Evolutionary conservation across 352 stramenopile species (phyloP), one percentile per base, ranked within the genome.

Genomic region (Phytophthora pistaciae): DNA sequence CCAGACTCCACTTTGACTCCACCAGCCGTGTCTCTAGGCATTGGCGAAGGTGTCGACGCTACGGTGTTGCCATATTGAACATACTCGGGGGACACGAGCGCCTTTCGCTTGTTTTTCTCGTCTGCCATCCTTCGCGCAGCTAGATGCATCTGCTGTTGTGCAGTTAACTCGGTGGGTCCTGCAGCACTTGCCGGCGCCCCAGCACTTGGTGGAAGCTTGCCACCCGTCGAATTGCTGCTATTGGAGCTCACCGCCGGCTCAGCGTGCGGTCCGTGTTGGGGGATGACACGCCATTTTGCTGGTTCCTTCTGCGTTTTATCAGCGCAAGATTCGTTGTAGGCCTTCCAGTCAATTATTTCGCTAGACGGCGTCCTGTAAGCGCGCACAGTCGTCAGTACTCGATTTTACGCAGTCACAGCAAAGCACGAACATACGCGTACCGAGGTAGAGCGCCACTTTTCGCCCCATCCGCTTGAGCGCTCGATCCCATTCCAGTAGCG

Each of bases 311-410:
- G 80, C 0, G 69, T 65, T 62, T 91, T 90, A 56, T 94, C 87
- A 3, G 63, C 70, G 16, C 65, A 69, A 1, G 85, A 79, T 25
- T 95, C 88, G 58, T 95, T 95, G 76, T 94, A 93, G 59, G 84
- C 82, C 63, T 95, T 95, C 88, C 88, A 95, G 76, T 95, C 88
- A 60, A 95, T 95, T 54, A 91, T 90, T 50, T 93, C 88, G 55
- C 85, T 90, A 27, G 87, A 92, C 23, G 83, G 77, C 4, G 80
- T 80, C 42, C 84, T 90, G 64, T 48, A 54, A 64, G 31, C 40
- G 59, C 7, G 55, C 5, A 53, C 23, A 36, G 54, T n/a, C 20
- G 27, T 52, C 31, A 64, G 14, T 33, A 5, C 50, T 33, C 36
- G 50, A 55, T 21, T 58, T 11, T 5, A 53, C 9, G 38, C 38